These are phyloP conservation scores for Crithidia expoeki DNA, from an alignment of 208 protist species.

Conservation along the genomic window DNA sequence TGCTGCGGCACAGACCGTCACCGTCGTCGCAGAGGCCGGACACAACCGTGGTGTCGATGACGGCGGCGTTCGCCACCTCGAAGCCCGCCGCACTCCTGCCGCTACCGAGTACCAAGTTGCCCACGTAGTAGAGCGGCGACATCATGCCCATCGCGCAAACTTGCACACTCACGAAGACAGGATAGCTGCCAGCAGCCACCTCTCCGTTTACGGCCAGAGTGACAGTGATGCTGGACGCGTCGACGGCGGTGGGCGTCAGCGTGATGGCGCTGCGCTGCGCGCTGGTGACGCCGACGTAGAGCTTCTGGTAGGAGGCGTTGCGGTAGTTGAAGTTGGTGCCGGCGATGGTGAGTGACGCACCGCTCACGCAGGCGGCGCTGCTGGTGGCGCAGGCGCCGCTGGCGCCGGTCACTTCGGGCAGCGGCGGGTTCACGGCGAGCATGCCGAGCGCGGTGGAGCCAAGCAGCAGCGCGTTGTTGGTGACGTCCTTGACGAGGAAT, in stretches of 20 bases:
- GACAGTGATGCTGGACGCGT: constrained; percentile 11
- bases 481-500: constrained; percentile 35
- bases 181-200: constrained; percentile 22
- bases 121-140: constrained; percentile 29
- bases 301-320: constrained; percentile 27
- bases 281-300: constrained; percentile 30
- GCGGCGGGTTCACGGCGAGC: constrained; percentile 37
- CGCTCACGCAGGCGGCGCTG: constrained; percentile 35
- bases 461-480: constrained; percentile 26
- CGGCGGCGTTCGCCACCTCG: constrained; percentile 4
- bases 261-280: constrained; percentile 28
- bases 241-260: constrained; percentile 17
- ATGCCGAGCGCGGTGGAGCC: constrained; percentile 24
- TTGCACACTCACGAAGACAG: constrained; percentile 33
- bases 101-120: constrained; percentile 20
- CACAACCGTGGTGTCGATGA: neutral
- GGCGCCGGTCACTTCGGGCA: constrained; percentile 31
- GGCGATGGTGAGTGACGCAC: constrained; percentile 24
- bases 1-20: constrained; percentile 13
- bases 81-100: constrained; percentile 23
- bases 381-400: constrained; percentile 33
- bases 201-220: constrained; percentile 13
- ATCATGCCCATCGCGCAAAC: constrained; percentile 32
- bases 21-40: constrained; percentile 19
- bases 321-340: constrained; percentile 44